Base-by-base conservation (phyloP, 306 rosid genomes). In the Fragaria nilgerrensis region DNA sequence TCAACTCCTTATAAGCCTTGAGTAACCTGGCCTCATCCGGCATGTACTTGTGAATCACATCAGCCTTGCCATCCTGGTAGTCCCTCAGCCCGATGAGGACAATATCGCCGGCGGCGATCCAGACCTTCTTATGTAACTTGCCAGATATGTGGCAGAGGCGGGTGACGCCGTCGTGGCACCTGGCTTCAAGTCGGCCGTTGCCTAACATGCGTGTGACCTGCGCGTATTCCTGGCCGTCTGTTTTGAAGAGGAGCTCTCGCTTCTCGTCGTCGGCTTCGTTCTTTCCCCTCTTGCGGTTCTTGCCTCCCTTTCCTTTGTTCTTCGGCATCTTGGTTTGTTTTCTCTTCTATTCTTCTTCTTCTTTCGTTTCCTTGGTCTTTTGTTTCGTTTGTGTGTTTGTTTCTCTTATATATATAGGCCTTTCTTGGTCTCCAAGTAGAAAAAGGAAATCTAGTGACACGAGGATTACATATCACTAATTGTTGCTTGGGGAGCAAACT, bases 221-320 rank as follows among this genome's bases (percentile, higher is more conserved):
- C 4, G 81, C 85, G 56, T 87, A 85, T 17, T 87, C 87, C 7
- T 83, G 89, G 0, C 85, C 87, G 41, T 83, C 85, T 22, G 78
- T 83, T 34, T 87, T 89, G 82, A 86, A 88, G 0, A 79, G 81
- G 0, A 85, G 81, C 63, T 86, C 92, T 14, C 89, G 62, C 71
- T 82, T 88, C 67, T 79, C 84, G 48, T 81, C 91, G n/a, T 82
- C 89, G 0, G 89, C 92, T 27, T 86, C 88, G 82, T 86, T 88
- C 86, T 84, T 88, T 14, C 89, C 89, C 20, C 89, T 80, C 88
- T 82, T 86, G 5, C 85, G 36, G 75, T 88, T 88, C 88, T 88
- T 88, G 0, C 88, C 86, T 84, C 88, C 86, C 77, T 88, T 80
- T 27, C 88, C 89, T 84, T 88, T 86, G 63, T 88, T 88, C 81